A percentile compares a stretch with the other conserved stretches of the same genome.
Conservation (phyloP, 2,329 filamentous ascomycete species). For the Fusarium sp. region DNA sequence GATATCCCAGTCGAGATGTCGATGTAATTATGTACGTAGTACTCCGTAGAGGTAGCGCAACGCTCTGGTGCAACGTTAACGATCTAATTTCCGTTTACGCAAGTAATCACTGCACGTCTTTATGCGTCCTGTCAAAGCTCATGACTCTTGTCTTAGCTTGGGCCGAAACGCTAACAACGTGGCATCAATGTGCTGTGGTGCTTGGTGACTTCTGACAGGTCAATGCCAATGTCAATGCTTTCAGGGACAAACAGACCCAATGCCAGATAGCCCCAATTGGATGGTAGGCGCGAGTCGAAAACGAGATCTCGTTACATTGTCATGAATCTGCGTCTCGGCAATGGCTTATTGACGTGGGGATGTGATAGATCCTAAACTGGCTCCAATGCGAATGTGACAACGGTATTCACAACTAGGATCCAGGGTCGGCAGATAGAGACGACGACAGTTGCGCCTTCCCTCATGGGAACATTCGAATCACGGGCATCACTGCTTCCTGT, state of each 20-base stretch:
- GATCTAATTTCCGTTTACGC: constrained; percentile 16
- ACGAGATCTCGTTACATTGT: constrained; percentile 15
- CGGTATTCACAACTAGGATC: constrained; percentile 22
- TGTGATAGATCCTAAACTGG: constrained; percentile 10
- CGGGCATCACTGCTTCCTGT: neutral
- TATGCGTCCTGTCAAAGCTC: constrained; percentile 2
- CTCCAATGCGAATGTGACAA: constrained; percentile 1
- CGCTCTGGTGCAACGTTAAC: constrained; percentile 2
- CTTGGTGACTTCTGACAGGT: neutral
- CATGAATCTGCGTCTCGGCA: neutral
- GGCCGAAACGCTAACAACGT: constrained; percentile 22
- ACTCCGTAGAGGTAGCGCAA: constrained; percentile 6
- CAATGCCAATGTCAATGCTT: neutral
- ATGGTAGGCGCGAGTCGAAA: neutral
- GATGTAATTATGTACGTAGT: neutral
- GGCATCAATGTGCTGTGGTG: constrained; percentile 16
- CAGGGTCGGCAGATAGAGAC: constrained; percentile 26
- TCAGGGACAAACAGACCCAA: neutral
- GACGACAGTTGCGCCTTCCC: constrained; percentile 4
- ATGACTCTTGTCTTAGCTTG: constrained; percentile 16
- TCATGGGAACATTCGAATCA: neutral
- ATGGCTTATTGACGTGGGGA: neutral
- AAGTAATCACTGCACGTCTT: constrained; percentile 7
- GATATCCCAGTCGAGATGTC: constrained; percentile 26
- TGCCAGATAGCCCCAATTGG: neutral